A percentile compares a stretch with the other conserved stretches of the same genome.
phyloP scores from a whole-genome alignment of 305 asterid species.

The Solanum aculeatissimum region DNA sequence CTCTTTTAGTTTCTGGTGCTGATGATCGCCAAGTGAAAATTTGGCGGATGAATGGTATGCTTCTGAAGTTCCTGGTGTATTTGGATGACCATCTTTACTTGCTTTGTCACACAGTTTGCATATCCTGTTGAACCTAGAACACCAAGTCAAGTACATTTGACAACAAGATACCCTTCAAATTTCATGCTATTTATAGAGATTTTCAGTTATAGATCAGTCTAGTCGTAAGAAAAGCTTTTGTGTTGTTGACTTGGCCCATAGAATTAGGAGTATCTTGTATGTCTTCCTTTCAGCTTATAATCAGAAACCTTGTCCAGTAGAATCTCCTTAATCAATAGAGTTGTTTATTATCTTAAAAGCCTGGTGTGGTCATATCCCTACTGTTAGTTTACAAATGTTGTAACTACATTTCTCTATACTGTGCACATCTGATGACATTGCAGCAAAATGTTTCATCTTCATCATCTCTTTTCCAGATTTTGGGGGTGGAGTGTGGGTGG shows the following conservation, averaged over 20 bases:
- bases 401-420: not conserved
- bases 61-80: not conserved
- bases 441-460: conserved; percentile 40
- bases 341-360: not conserved
- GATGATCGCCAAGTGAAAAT: conserved; percentile 98
- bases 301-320: not conserved
- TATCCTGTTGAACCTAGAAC: not conserved
- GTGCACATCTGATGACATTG: conserved; percentile 42
- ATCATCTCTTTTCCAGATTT: conserved; percentile 10
- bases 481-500: not conserved
- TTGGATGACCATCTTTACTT: not conserved
- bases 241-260: not conserved
- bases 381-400: not conserved
- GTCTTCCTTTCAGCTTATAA: not conserved
- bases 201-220: not conserved
- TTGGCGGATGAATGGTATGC: conserved; percentile 98
- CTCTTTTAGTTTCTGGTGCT: conserved; percentile 93
- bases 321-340: not conserved
- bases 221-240: not conserved
- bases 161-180: not conserved
- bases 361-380: not conserved
- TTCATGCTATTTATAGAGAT: not conserved
- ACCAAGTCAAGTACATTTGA: not conserved
- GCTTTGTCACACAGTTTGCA: not conserved
- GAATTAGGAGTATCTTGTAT: not conserved